These are phyloP conservation scores for Calonectria pseudoreteaudii DNA, from an alignment of 2,329 filamentous ascomycete genomes.

Conservation along the genomic window DNA sequence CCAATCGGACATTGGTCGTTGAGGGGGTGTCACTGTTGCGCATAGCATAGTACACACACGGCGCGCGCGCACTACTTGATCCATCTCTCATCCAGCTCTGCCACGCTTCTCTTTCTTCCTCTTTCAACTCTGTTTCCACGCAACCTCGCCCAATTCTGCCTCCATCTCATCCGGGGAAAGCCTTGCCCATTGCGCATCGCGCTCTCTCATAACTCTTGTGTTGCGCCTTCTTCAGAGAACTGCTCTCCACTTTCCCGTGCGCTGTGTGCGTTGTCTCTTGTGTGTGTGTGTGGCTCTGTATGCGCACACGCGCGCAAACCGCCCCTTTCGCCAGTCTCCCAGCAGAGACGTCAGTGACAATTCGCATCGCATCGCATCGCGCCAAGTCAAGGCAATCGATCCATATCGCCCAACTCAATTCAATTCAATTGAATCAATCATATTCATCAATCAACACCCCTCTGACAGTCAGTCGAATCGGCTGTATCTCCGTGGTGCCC, in stretches of 20 bases:
- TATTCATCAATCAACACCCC: constrained; percentile 24
- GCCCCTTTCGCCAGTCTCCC: constrained; percentile 8
- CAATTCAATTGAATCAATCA: constrained; percentile 29
- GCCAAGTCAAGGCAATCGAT: constrained; percentile 16
- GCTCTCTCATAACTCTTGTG: constrained; percentile 16
- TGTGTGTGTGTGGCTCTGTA: constrained; percentile 34
- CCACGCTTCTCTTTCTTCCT: constrained; percentile 15
- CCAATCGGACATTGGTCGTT: constrained; percentile 34
- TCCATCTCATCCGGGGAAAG: constrained; percentile 8
- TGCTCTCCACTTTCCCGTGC: constrained; percentile 1
- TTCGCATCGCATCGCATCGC: constrained; percentile 20
- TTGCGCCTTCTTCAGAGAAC: constrained; percentile 4
- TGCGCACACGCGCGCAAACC: constrained; percentile 43
- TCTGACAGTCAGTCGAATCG: constrained; percentile 31
- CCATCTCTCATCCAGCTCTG: constrained; percentile 19
- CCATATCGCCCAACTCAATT: constrained; percentile 11
- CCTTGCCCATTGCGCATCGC: constrained; percentile 17
- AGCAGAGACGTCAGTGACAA: constrained; percentile 15
- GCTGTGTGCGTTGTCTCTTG: constrained; percentile 23
- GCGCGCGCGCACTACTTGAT: constrained; percentile 12
- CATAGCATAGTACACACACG: constrained; percentile 13
- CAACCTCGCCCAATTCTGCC: constrained; percentile 7
- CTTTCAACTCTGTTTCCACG: constrained; percentile 24
- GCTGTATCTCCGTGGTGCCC: constrained; percentile 30
- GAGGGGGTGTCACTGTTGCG: constrained; percentile 22